A percentile compares a stretch with the other conserved stretches of the same genome.
phyloP scores from a whole-genome alignment of 306 rosid species.

The Cicer pinnatifidum region DNA sequence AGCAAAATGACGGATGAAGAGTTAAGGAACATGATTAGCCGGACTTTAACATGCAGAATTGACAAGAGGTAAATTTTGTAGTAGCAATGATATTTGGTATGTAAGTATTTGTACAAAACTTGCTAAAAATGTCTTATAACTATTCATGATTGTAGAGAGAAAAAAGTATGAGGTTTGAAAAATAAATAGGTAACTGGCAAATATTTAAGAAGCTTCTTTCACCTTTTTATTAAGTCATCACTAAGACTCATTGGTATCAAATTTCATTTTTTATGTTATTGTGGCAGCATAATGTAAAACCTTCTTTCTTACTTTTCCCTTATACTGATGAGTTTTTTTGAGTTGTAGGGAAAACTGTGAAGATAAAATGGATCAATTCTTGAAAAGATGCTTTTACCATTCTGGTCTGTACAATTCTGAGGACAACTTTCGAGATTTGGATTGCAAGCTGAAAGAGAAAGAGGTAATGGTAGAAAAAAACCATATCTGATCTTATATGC shows the following conservation, averaged over 20 bases:
- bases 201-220: not conserved
- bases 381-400: constrained; percentile 89
- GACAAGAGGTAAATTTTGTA: constrained; percentile 68
- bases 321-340: constrained; percentile 38
- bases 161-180: not conserved
- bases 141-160: not conserved
- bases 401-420: constrained; percentile 84
- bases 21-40: constrained; percentile 79
- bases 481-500: constrained; percentile 6
- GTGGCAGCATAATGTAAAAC: constrained; percentile 6
- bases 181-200: constrained; percentile 3
- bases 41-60: constrained; percentile 90
- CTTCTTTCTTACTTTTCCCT: constrained; percentile 6
- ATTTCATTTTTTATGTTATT: constrained; percentile 37
- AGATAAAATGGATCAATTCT: constrained; percentile 87
- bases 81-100: constrained; percentile 30
- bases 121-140: constrained; percentile 1
- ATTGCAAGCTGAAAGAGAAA: constrained; percentile 70
- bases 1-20: constrained; percentile 80
- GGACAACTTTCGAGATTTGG: constrained; percentile 69
- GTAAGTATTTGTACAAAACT: constrained; percentile 3
- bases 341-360: constrained; percentile 78
- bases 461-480: constrained; percentile 54
- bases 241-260: not conserved
- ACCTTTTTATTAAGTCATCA: not conserved